phyloP scores from a whole-genome alignment of 805 yeast species.

The Myxozyma geophila region DNA sequence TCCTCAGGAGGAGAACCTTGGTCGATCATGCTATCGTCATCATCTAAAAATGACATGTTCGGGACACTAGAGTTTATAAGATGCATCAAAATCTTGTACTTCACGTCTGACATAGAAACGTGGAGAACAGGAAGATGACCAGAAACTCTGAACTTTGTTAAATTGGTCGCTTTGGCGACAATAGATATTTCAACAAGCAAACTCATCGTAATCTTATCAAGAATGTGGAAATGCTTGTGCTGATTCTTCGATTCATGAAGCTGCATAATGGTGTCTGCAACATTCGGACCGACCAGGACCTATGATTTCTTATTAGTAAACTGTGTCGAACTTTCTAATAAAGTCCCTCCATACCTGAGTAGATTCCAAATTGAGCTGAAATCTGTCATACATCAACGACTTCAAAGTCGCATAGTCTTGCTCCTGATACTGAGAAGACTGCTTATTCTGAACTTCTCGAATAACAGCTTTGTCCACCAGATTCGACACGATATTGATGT shows the following conservation, averaged over 20 bases:
- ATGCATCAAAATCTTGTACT: constrained; percentile 85
- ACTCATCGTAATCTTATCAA: constrained; percentile 76
- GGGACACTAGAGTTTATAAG: constrained; percentile 75
- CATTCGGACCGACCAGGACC: constrained; percentile 74
- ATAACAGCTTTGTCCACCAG: constrained; percentile 71
- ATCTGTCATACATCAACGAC: constrained; percentile 87
- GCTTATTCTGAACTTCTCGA: constrained; percentile 64
- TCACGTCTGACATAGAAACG: constrained; percentile 81
- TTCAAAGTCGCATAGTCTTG: constrained; percentile 79
- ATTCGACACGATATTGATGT: constrained; percentile 80
- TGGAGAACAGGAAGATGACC: constrained; percentile 76
- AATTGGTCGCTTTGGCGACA: constrained; percentile 73
- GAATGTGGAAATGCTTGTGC: constrained; percentile 60
- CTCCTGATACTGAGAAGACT: constrained; percentile 57
- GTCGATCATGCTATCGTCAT: constrained; percentile 14
- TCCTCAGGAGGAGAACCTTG: constrained; percentile 7
- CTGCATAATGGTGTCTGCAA: constrained; percentile 76
- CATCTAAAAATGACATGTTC: constrained; percentile 41
- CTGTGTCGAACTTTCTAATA: background rate
- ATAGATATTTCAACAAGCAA: constrained; percentile 81
- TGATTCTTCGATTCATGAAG: constrained; percentile 51
- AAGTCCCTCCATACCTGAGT: constrained; percentile 61
- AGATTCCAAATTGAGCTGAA: constrained; percentile 73
- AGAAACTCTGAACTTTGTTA: constrained; percentile 72
- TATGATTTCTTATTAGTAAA: background rate